These are phyloP conservation scores for Leucogyrophana mollusca DNA, from an alignment of 768 basidiomycete species.

Conservation along the genomic window DNA sequence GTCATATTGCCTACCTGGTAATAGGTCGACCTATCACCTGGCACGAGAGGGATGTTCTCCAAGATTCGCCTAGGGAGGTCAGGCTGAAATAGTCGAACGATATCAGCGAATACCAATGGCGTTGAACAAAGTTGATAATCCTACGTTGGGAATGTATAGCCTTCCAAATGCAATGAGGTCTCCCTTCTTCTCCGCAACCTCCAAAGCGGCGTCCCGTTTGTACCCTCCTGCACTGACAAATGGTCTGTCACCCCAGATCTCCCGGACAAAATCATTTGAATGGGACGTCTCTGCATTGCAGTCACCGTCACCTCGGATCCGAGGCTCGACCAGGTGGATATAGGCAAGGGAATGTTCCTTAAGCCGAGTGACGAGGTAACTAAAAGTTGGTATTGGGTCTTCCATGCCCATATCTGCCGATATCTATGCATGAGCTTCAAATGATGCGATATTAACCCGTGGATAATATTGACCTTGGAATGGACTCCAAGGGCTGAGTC, in stretches of 20 bases:
- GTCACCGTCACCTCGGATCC: conserved; percentile 15
- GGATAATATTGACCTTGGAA: conserved; percentile 33
- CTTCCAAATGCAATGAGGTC: conserved; percentile 6
- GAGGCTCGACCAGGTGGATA: conserved; percentile 50
- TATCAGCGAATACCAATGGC: background rate
- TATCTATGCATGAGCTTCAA: conserved; percentile 18
- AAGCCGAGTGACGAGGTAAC: conserved; percentile 40
- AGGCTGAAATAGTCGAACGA: conserved; percentile 19
- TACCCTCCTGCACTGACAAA: conserved; percentile 6
- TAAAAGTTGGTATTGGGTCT: conserved; percentile 55
- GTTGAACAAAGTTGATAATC: background rate
- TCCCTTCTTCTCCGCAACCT: conserved; percentile 2
- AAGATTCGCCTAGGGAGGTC: conserved; percentile 33
- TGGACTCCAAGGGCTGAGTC: conserved; percentile 55
- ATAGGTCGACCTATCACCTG: conserved; percentile 24
- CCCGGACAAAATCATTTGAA: conserved; percentile 44
- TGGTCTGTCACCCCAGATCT: conserved; percentile 35
- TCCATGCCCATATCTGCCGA: conserved; percentile 51
- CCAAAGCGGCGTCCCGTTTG: conserved; percentile 1
- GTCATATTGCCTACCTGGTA: conserved; percentile 22
- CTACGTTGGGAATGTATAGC: conserved; percentile 6
- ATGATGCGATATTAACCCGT: conserved; percentile 2
- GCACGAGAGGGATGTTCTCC: conserved; percentile 23
- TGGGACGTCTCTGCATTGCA: conserved; percentile 4
- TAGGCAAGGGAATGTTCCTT: conserved; percentile 42